These are phyloP conservation scores for Talaromyces ruber DNA, from an alignment of 495 filamentous ascomycete genomes.

Conservation along the genomic window DNA sequence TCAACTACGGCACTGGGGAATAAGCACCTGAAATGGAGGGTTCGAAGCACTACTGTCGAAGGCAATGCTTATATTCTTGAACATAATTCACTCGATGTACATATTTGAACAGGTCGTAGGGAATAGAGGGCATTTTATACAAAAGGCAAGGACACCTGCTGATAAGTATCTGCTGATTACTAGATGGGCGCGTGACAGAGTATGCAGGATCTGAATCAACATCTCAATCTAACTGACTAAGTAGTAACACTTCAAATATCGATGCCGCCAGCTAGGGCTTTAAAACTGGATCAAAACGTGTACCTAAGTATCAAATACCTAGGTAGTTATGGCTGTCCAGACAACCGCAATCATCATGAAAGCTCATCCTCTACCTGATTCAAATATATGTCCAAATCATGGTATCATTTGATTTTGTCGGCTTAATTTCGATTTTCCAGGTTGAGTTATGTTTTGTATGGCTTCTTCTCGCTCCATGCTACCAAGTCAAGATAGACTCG, in stretches of 20 bases:
- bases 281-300: too few relatives aligned
- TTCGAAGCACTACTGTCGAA: not conserved
- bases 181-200: too few relatives aligned
- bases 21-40: not conserved
- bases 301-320: too few relatives aligned
- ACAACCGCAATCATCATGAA: not conserved
- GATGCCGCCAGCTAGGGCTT: not conserved
- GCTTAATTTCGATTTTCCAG: too few relatives aligned
- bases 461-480: too few relatives aligned
- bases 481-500: too few relatives aligned
- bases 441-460: too few relatives aligned
- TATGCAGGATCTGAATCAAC: too few relatives aligned
- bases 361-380: not conserved
- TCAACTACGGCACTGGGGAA: slow-evolving; percentile 2
- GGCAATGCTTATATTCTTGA: not conserved
- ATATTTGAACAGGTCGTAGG: not conserved
- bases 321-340: too few relatives aligned
- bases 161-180: not conserved
- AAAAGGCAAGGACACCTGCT: not conserved
- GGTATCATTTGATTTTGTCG: too few relatives aligned
- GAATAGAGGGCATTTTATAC: not conserved
- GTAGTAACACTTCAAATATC: not conserved
- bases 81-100: not conserved
- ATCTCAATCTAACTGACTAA: not conserved
- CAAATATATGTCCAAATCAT: too few relatives aligned